Percentiles rank a stretch among this genome's conserved stretches.
phyloP scores from a whole-genome alignment of 1,139 yeast species.

The Nakaseomyces glabratus region DNA sequence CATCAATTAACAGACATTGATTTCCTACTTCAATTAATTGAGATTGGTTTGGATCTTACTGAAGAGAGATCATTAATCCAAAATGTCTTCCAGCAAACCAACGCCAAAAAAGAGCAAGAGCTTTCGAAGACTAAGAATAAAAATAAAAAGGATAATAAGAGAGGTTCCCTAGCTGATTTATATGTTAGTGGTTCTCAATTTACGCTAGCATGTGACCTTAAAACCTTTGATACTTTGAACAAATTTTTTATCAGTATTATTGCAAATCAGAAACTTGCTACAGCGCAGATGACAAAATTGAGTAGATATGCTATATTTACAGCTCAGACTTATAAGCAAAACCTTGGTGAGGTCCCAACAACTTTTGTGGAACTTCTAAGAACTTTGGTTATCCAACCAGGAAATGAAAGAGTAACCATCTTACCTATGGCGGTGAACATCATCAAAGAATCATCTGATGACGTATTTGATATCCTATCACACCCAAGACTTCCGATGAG shows the following conservation, averaged over 20 bases:
- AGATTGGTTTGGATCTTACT: conserved; percentile 28
- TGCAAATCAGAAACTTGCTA: conserved; percentile 43
- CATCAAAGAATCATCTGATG: conserved; percentile 31
- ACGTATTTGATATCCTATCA: conserved; percentile 48
- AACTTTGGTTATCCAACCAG: conserved; percentile 55
- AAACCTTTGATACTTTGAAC: conserved; percentile 37
- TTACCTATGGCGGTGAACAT: conserved; percentile 59
- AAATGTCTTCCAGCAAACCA: conserved; percentile 15
- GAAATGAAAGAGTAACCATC: conserved; percentile 48
- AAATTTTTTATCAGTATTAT: conserved; percentile 44
- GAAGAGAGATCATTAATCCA: conserved; percentile 30
- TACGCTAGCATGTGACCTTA: conserved; percentile 3
- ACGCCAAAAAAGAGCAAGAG: conserved; percentile 10
- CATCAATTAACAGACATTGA: conserved; percentile 30
- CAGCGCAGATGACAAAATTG: conserved; percentile 55
- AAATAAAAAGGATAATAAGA: conserved; percentile 29
- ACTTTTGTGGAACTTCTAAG: conserved; percentile 38
- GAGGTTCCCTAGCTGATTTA: conserved; percentile 50
- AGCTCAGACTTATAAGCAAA: conserved; percentile 23
- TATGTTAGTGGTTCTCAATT: conserved; percentile 45
- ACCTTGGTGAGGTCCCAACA: conserved; percentile 23
- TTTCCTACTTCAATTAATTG: conserved; percentile 32
- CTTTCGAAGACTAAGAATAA: conserved; percentile 7
- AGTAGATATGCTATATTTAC: conserved; percentile 43
- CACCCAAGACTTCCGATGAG: conserved; percentile 75